Evolutionary conservation across 2,329 filamentous ascomycete species (phyloP).

Genomic region (Aspergillus fumigatus): DNA sequence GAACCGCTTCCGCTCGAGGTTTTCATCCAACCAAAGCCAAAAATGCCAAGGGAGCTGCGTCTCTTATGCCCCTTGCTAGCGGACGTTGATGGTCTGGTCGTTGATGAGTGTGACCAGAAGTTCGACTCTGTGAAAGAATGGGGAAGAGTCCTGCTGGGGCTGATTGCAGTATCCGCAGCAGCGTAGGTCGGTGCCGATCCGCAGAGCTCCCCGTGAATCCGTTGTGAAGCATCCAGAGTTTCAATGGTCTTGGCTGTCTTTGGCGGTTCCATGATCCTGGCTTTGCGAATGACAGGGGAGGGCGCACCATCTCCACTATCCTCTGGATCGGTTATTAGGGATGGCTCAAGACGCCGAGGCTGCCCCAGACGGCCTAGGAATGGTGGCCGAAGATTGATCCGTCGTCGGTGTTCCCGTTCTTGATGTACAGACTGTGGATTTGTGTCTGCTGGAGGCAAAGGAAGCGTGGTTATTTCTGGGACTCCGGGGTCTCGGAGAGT

Average conservation of each 20-base stretch:
- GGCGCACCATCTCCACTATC: conserved; percentile 30
- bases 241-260: conserved; percentile 8
- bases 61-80: conserved; percentile 32
- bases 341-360: conserved; percentile 22
- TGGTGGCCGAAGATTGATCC: conserved; percentile 32
- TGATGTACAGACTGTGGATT: conserved; percentile 10
- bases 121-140: conserved; percentile 27
- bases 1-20: conserved; percentile 23
- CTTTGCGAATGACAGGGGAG: conserved; percentile 31
- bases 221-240: conserved; percentile 10
- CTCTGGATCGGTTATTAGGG: conserved; percentile 20
- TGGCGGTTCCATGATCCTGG: conserved; percentile 15
- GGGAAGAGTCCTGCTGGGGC: conserved; percentile 14
- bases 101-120: conserved; percentile 13
- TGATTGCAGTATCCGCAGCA: conserved; percentile 6
- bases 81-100: conserved; percentile 22
- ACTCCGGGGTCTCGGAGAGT: conserved; percentile 20
- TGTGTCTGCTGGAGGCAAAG: conserved; percentile 22
- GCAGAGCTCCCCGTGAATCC: conserved; percentile 12
- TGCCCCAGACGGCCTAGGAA: conserved; percentile 31
- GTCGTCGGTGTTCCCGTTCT: conserved; percentile 24
- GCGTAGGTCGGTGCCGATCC: conserved; percentile 15
- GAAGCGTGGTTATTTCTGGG: conserved; percentile 25
- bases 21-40: conserved; percentile 41
- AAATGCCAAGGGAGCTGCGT: conserved; percentile 34